Evolutionary conservation across 768 basidiomycete species (phyloP), one percentile per base, ranked within the genome.

Genomic region (Macrolepiota fuliginosa): DNA sequence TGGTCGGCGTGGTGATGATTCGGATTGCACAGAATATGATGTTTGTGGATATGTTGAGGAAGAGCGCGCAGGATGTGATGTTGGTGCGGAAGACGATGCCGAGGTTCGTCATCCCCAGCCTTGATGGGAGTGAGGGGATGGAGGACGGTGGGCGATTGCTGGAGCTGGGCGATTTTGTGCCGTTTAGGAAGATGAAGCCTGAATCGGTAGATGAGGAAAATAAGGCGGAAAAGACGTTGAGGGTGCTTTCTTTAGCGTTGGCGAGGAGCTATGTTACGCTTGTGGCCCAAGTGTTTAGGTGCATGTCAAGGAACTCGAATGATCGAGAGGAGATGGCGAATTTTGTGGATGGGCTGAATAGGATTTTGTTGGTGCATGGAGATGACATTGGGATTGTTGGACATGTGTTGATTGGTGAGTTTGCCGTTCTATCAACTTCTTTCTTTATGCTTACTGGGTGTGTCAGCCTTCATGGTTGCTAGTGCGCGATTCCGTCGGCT

Each of bases 381-480:
- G 81, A 86, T 66, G 91, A 92, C 66, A 82, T 89, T 49, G 88
- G 86, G n/a, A 84, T 92, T 56, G 84, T 93, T n/a, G 79, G 82
- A 39, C 90, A 91, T 63, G 80, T 85, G 6, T 74, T 92, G 69
- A 86, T 91, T 29, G 88, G 90, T 91, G 66, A 67, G 84, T 65
- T 36, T 32, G 29, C 24, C 62, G 42, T 19, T 12, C 4, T 2
- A 17, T 19, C 36, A n/a, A 24, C 40, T 10, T 9, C 42, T 54
- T 52, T 27, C 42, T 13, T 39, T 5, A 10, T 3, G 24, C 24
- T 19, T 39, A 50, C 42, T 27, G 1, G 37, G 7, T 25, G 62
- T 19, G 54, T 15, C 61, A 89, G 90, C 85, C 5, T 78, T 88
- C 32, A 87, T 91, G 87, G 82, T 86, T 15, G 91, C 90, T 0